These are phyloP conservation scores for Erodium moschatum DNA, from an alignment of 441 rosid species.

Conservation along the genomic window DNA sequence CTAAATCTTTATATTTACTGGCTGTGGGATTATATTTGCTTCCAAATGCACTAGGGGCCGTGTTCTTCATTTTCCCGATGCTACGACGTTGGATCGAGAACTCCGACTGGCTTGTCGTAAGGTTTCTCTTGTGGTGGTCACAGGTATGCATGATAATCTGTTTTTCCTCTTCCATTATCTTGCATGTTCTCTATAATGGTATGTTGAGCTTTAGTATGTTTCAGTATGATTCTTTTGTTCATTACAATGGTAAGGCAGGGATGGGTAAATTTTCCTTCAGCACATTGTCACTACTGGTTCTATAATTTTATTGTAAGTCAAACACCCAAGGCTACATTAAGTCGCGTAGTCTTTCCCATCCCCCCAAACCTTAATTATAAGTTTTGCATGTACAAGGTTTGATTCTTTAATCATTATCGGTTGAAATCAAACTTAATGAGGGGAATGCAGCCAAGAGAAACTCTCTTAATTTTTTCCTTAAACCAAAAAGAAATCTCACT, in stretches of 20 bases:
- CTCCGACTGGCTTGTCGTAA: slow-evolving; percentile 84
- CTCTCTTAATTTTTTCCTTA: background rate
- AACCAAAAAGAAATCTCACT: too few species aligned
- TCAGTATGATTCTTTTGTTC: background rate
- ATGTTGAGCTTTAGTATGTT: background rate
- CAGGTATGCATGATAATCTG: slow-evolving; percentile 46
- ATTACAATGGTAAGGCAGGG: background rate
- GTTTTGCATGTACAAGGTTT: background rate
- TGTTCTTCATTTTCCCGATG: slow-evolving; percentile 87
- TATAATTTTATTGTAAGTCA: too few species aligned
- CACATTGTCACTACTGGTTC: too few species aligned
- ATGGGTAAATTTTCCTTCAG: background rate
- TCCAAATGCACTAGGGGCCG: slow-evolving; percentile 69
- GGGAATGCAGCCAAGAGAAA: background rate
- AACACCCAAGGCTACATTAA: too few species aligned
- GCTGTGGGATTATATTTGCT: slow-evolving; percentile 69
- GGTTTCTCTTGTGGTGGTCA: slow-evolving; percentile 98
- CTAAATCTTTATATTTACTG: slow-evolving; percentile 67
- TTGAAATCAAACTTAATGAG: background rate
- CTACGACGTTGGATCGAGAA: slow-evolving; percentile 94
- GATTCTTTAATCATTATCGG: background rate
- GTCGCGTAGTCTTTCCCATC: background rate
- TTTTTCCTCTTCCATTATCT: background rate
- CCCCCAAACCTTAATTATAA: background rate
- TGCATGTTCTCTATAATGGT: slow-evolving; percentile 11